Percentiles rank a stretch among this genome's conserved stretches.
Evolutionary conservation across 2,329 filamentous ascomycete genomes (phyloP).

Genomic region (Aspergillus japonicus): DNA sequence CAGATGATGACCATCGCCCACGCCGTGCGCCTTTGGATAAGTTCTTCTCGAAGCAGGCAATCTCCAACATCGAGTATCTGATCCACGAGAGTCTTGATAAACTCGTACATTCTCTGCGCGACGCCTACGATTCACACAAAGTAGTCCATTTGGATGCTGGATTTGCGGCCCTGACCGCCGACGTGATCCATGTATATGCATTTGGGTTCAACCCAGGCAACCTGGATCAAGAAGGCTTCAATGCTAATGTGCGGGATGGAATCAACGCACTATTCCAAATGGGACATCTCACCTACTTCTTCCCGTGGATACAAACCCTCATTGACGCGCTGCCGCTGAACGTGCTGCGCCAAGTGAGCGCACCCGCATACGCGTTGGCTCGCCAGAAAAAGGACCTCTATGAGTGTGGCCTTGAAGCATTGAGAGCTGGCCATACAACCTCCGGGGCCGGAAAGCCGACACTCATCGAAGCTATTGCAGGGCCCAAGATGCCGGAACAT

Average conservation of each 20-base stretch:
- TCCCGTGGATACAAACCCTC: slow-evolving; percentile 23
- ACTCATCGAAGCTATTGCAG: slow-evolving; percentile 18
- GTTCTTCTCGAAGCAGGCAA: slow-evolving; percentile 25
- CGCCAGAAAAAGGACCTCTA: slow-evolving; percentile 19
- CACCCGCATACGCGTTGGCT: slow-evolving; percentile 14
- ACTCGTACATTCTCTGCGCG: slow-evolving; percentile 14
- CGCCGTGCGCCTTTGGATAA: slow-evolving; percentile 21
- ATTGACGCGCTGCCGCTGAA: slow-evolving; percentile 18
- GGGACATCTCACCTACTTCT: slow-evolving; percentile 21
- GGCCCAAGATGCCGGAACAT: slow-evolving; percentile 18
- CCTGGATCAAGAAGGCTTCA: slow-evolving; percentile 32
- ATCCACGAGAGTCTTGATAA: slow-evolving; percentile 19
- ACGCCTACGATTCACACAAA: slow-evolving; percentile 10
- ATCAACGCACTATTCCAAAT: slow-evolving; percentile 19
- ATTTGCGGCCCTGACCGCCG: slow-evolving; percentile 31
- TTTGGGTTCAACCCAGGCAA: slow-evolving; percentile 34
- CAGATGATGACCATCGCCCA: slow-evolving; percentile 20
- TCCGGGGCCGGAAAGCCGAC: background rate
- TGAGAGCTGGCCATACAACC: slow-evolving; percentile 2
- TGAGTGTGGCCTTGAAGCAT: slow-evolving; percentile 1
- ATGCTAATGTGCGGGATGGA: slow-evolving; percentile 19
- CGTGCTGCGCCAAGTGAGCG: slow-evolving; percentile 12
- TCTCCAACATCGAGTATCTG: slow-evolving; percentile 12
- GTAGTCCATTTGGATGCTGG: slow-evolving; percentile 23
- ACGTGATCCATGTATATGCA: slow-evolving; percentile 39